A percentile compares a stretch with the other conserved stretches of the same genome.
Evolutionary conservation across 345 rosid genomes (phyloP).

Genomic region (Sonneratia alba): DNA sequence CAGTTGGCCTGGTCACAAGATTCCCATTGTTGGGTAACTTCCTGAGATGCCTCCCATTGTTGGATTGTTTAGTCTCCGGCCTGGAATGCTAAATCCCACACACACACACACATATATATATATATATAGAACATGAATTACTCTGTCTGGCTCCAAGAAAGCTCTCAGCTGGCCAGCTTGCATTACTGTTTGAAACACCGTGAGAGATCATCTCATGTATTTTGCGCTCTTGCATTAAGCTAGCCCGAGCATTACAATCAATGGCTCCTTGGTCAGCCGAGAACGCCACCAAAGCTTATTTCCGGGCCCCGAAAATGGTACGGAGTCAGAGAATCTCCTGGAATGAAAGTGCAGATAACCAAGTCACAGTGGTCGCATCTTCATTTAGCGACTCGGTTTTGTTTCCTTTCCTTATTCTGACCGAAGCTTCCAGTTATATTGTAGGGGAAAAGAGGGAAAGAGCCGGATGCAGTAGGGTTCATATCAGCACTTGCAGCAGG

Average conservation of each 20-base stretch:
- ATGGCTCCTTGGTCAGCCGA: constrained; percentile 42
- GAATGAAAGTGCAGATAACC: not conserved
- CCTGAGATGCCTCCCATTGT: not conserved
- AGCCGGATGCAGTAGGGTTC: constrained; percentile 47
- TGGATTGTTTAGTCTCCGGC: not conserved
- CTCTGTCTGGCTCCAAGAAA: not conserved
- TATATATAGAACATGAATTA: not conserved
- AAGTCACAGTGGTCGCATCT: not conserved
- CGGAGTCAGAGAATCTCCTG: not conserved
- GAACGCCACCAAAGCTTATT: constrained; percentile 50
- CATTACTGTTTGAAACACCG: not conserved
- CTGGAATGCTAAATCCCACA: not conserved
- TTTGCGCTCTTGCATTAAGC: not conserved
- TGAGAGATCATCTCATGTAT: not conserved
- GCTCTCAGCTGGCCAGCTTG: not conserved
- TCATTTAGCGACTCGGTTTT: too few species aligned
- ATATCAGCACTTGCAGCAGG: constrained; percentile 52
- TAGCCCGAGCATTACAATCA: not conserved
- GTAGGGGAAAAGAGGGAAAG: not conserved
- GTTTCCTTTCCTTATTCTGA: too few species aligned
- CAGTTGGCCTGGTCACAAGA: not conserved
- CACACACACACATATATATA: not conserved
- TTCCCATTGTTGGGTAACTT: constrained; percentile 1
- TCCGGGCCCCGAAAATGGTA: constrained; percentile 38
- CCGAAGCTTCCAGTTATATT: too few species aligned